A percentile compares a stretch with the other conserved stretches of the same genome.
Evolutionary conservation across 805 yeast species (phyloP).

Genomic region (Barnettozyma populi): DNA sequence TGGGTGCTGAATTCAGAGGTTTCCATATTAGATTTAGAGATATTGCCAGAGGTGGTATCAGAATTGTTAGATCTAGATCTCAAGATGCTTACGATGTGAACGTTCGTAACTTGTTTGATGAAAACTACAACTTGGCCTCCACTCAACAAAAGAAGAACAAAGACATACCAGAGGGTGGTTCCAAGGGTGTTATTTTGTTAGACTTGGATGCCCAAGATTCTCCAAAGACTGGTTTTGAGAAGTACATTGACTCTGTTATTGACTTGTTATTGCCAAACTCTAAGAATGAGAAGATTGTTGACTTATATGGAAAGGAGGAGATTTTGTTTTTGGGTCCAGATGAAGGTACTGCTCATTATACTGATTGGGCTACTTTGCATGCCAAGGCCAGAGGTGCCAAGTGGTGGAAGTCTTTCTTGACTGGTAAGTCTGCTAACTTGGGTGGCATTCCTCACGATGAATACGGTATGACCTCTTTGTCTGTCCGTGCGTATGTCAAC

Average conservation of each 20-base stretch:
- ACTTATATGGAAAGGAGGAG: conserved; percentile 77
- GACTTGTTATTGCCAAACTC: conserved; percentile 75
- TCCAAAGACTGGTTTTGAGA: conserved; percentile 81
- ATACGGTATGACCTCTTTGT: conserved; percentile 95
- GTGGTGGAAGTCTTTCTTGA: conserved; percentile 98
- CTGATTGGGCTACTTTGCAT: conserved; percentile 96
- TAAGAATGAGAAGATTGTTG: conserved; percentile 84
- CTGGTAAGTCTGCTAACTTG: conserved; percentile 85
- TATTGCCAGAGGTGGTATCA: conserved; percentile 96
- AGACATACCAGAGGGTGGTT: conserved; percentile 99
- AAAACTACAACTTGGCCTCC: conserved; percentile 89
- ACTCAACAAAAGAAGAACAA: conserved; percentile 97
- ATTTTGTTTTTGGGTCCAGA: conserved; percentile 98
- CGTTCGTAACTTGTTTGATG: conserved; percentile 87
- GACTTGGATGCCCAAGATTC: conserved; percentile 66
- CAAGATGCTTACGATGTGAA: conserved; percentile 81
- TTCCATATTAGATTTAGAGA: conserved; percentile 96
- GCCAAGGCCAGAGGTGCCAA: conserved; percentile 90
- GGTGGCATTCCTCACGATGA: conserved; percentile 99
- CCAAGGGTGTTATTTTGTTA: conserved; percentile 91
- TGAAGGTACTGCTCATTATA: conserved; percentile 94
- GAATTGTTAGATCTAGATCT: conserved; percentile 86
- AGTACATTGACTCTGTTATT: conserved; percentile 86
- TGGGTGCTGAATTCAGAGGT: conserved; percentile 95
- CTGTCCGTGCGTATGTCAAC: conserved; percentile 88